These are phyloP conservation scores for Medicago ruthenica DNA, from an alignment of 306 rosid genomes.

Conservation along the genomic window DNA sequence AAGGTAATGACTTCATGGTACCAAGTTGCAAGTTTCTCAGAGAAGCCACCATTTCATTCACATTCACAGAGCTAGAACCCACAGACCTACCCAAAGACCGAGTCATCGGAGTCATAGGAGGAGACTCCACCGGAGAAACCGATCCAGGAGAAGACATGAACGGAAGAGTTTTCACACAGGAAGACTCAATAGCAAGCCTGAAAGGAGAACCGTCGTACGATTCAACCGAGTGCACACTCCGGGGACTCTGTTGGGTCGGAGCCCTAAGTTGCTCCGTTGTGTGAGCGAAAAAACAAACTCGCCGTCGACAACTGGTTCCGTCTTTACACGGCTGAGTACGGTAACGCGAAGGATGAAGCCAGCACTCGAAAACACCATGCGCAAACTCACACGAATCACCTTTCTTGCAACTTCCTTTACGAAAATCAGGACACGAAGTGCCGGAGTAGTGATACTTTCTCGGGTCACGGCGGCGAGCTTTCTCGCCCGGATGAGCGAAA, in stretches of 20 bases:
- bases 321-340: slow-evolving; percentile 97
- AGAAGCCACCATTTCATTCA: slow-evolving; percentile 66
- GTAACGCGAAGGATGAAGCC: slow-evolving; percentile 96
- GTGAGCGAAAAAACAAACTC: slow-evolving; percentile 94
- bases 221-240: slow-evolving; percentile 51
- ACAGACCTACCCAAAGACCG: slow-evolving; percentile 60
- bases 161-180: slow-evolving; percentile 45
- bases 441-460: slow-evolving; percentile 87
- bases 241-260: slow-evolving; percentile 72
- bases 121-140: slow-evolving; percentile 68
- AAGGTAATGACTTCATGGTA: slow-evolving; percentile 64
- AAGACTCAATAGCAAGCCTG: slow-evolving; percentile 54
- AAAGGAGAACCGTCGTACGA: slow-evolving; percentile 79
- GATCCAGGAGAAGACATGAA: slow-evolving; percentile 57
- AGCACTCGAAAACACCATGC: slow-evolving; percentile 94
- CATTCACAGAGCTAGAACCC: slow-evolving; percentile 50
- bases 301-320: slow-evolving; percentile 73
- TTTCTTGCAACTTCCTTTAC: slow-evolving; percentile 83
- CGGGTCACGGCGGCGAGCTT: slow-evolving; percentile 94
- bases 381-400: slow-evolving; percentile 89
- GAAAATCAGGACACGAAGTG: slow-evolving; percentile 85
- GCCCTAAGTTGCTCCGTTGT: slow-evolving; percentile 89
- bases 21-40: slow-evolving; percentile 75
- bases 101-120: slow-evolving; percentile 76
- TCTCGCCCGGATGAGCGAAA: slow-evolving; percentile 93